These are phyloP conservation scores for Diplocarpon rosae DNA, from an alignment of 2,329 filamentous ascomycete species.

Conservation along the genomic window DNA sequence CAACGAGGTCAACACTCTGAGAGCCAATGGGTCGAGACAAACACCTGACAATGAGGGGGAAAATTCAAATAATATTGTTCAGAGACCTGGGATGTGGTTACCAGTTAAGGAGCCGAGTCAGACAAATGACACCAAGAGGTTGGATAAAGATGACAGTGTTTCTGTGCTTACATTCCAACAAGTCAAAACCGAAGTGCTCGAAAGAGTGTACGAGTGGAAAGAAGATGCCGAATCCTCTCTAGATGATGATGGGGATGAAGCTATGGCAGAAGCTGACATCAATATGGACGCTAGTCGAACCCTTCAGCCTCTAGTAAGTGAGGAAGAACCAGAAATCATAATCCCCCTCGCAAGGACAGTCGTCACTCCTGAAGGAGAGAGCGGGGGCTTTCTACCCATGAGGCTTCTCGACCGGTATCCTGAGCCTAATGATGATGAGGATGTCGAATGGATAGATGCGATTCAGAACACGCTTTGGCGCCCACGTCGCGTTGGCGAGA, in stretches of 20 bases:
- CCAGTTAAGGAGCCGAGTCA: neutral
- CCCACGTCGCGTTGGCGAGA: conserved; percentile 18
- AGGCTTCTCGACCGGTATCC: conserved; percentile 12
- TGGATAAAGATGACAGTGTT: neutral
- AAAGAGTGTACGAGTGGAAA: neutral
- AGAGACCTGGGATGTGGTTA: neutral
- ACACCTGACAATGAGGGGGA: neutral
- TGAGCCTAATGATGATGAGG: neutral
- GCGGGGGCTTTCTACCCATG: conserved; percentile 17
- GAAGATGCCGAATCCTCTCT: neutral
- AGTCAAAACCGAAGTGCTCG: neutral
- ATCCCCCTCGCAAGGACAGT: neutral
- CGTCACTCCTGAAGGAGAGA: neutral
- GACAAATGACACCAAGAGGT: neutral
- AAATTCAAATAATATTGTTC: neutral
- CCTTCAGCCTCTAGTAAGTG: neutral
- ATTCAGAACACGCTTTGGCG: conserved; percentile 23
- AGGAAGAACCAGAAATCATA: neutral
- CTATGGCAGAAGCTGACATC: neutral
- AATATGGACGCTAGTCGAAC: too few relatives aligned
- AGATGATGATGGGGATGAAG: neutral
- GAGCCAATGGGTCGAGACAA: too few relatives aligned
- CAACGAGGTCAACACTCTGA: neutral
- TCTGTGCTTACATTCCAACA: neutral
- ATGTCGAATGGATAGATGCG: conserved; percentile 11